phyloP scores from a whole-genome alignment of 306 rosid genomes.

The Malus fusca region DNA sequence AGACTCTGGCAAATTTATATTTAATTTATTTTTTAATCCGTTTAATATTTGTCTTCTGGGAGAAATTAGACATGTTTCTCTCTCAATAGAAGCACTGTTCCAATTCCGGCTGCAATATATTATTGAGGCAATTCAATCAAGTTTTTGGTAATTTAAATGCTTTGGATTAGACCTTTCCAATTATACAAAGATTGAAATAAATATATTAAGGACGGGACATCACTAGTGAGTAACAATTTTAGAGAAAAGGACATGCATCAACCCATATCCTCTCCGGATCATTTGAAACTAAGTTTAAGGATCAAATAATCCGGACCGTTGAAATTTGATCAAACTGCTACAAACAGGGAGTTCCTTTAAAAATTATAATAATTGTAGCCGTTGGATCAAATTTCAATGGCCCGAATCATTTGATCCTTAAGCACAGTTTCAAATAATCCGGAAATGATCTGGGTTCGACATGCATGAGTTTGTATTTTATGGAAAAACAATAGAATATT shows the following conservation, averaged over 20 bases:
- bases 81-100: conserved; percentile 7
- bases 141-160: conserved; percentile 7
- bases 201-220: background rate
- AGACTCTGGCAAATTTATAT: background rate
- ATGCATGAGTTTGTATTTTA: background rate
- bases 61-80: background rate
- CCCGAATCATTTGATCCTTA: fast-evolving
- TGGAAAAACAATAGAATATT: background rate
- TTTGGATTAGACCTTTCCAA: background rate
- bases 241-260: background rate
- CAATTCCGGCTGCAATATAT: conserved; percentile 6
- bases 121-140: background rate
- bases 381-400: no score
- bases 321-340: fast-evolving
- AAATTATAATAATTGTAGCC: no score
- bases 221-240: background rate
- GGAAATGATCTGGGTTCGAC: no score
- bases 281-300: no score
- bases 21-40: background rate
- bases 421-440: no score
- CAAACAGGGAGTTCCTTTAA: fast-evolving
- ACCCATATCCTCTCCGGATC: no score
- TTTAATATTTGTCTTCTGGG: background rate
- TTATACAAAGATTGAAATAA: background rate
- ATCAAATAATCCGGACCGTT: fast-evolving